Evolutionary conservation across 371 early-diverging fungal species (phyloP), one percentile per base, ranked within the genome.

Genomic region (Zychaea mexicana): DNA sequence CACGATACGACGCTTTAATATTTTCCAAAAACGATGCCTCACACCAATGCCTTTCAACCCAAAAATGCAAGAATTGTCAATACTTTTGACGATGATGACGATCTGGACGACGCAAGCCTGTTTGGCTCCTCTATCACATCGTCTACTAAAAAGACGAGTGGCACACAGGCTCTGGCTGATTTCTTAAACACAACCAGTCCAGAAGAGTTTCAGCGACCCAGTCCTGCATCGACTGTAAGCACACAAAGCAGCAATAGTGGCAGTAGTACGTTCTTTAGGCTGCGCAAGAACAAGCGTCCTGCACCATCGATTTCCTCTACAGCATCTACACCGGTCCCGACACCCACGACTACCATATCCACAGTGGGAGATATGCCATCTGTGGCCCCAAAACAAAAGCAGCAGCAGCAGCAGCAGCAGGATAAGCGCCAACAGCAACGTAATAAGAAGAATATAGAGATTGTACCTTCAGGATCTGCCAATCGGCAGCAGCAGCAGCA

Each of bases 171-270:
- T 13, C 45, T 75, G 1, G 76, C 73, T 4, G 76, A 78, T 17
- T 75, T 75, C 42, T 42, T 73, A 0, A 71, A 68, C 32, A 70
- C 66, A n/a, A 75, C 75, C 10, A 68, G 78, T 30, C 73, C 76
- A 1, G 68, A 73, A 55, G 71, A 72, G 22, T 75, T 71, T 55
- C 69, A 70, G 45, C 24, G 28, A 45, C 33, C 45, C 10, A 56
- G 12, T 36, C 32, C 36, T 8, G 17, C 38, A 22, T 39, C 59
- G 15, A 39, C 59, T 39, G 26, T 36, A 12, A 45, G 59, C 15
- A 27, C 33, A 2, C 32, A 15, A 30, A 55, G 55, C 31, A 55
- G 28, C 17, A 31, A n/a, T 1, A 36, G 31, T 36, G 24, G 59
- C 8, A 45, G 45, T 15, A 58, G 27, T 45, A 26, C 26, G 17